Base-by-base conservation (phyloP, 345 rosid genomes). In the Heritiera littoralis region DNA sequence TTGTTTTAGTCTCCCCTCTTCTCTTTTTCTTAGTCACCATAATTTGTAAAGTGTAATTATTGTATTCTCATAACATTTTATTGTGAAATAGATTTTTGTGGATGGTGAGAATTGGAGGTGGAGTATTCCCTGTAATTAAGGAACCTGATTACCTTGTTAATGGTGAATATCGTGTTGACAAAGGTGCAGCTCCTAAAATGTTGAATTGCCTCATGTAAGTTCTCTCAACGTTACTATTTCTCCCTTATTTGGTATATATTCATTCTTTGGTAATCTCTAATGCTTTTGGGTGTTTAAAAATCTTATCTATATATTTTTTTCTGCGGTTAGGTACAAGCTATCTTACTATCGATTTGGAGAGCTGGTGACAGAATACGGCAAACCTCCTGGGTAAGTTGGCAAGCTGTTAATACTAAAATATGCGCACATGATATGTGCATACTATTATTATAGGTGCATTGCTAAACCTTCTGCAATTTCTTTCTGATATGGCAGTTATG, bases 101-200 rank as follows among this genome's bases (percentile, higher is more conserved):
- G 99, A 96, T 96, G 99, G 99, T 96, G 84, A 92, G 99, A 85
- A 96, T 96, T 85, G 99, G 99, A 82, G 99, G 99, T 9, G 98
- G 99, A 77, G 98, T 96, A 51, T 96, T 87, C 86, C 99, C 99
- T 72, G 98, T 94, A 69, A 96, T 96, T 72, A 94, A 90, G 90
- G 99, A 96, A 86, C 93, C 97, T 76, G 98, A 94, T 84, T 96
- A 96, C 87, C 97, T 96, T 49, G 99, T 92, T 61, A 96, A 96
- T 84, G 99, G 99, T 2, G 99, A 96, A 76, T 96, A 94, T 72
- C 99, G 99, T 43, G 92, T 96, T 74, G 99, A 96, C 90, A 96
- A 96, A 82, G 97, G 98, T 67, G 99, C 98, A 65, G 93, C 99
- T 55, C 97, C 98, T 54, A 96, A 96, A 87, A 92, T 96, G 99